Percentiles rank a stretch among this genome's conserved stretches.
Evolutionary conservation across 495 filamentous ascomycete genomes (phyloP).

Genomic region (Annulohypoxylon bovei): DNA sequence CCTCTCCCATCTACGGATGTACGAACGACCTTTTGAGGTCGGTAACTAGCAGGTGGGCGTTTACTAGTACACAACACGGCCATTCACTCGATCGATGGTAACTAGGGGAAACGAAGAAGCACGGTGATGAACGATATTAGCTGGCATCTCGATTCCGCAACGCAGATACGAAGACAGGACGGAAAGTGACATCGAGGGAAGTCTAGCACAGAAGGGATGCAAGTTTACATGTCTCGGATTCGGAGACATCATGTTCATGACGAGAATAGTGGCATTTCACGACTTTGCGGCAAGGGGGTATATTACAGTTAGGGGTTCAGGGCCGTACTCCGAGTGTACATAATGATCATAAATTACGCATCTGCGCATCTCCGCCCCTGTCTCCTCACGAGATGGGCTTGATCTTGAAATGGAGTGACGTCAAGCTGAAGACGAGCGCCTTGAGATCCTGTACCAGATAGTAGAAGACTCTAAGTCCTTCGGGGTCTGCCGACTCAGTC

Average conservation of each 20-base stretch:
- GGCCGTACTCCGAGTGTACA: conserved; percentile 44
- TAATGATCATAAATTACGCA: conserved; percentile 33
- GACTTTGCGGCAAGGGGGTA: conserved; percentile 41
- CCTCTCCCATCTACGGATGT: conserved; percentile 5
- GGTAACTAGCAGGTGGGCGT: conserved; percentile 2
- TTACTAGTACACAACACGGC: background rate
- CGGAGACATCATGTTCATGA: conserved; percentile 30
- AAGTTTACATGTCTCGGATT: conserved; percentile 3
- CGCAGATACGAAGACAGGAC: background rate
- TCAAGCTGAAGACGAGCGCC: conserved; percentile 94
- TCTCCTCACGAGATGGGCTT: conserved; percentile 73
- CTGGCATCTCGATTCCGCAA: conserved; percentile 13
- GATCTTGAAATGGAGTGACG: conserved; percentile 98
- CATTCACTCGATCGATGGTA: conserved; percentile 15
- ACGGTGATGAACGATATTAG: background rate
- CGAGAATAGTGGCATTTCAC: conserved; percentile 37
- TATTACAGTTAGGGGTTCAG: conserved; percentile 37
- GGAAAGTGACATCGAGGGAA: conserved; percentile 3
- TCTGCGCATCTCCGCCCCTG: background rate
- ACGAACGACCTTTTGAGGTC: conserved; percentile 13
- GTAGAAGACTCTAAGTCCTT: conserved; percentile 98
- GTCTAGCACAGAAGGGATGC: background rate
- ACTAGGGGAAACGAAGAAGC: conserved; percentile 3
- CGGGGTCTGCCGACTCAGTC: conserved; percentile 93
- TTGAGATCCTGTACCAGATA: conserved; percentile 99